Evolutionary conservation across 352 stramenopile genomes (phyloP).

Genomic region (Phytophthora pini): DNA sequence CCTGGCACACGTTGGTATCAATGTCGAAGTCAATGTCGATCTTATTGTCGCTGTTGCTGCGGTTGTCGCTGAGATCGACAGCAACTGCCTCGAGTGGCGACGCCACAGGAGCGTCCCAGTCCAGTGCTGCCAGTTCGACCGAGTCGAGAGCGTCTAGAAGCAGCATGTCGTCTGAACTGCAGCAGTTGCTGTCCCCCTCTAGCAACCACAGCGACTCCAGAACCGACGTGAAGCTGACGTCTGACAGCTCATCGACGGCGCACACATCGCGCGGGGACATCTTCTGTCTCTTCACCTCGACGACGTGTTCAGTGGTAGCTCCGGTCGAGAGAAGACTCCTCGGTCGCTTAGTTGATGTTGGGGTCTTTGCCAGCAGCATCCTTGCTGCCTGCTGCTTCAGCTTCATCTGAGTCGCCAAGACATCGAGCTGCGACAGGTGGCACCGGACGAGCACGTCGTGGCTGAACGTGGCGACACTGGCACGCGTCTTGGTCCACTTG

Average conservation of each 20-base stretch:
- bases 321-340: neutral
- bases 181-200: neutral
- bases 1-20: too few relatives aligned
- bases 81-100: too few relatives aligned
- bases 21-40: too few relatives aligned
- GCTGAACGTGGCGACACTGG: slow-evolving; percentile 68
- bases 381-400: slow-evolving; percentile 1
- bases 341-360: slow-evolving; percentile 14
- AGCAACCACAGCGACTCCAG: neutral
- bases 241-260: slow-evolving; percentile 6
- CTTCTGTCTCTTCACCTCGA: slow-evolving; percentile 19
- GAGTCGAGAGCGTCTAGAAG: slow-evolving; percentile 14
- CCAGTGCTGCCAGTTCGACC: slow-evolving; percentile 23
- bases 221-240: neutral
- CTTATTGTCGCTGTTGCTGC: too few relatives aligned
- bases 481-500: slow-evolving; percentile 81
- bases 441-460: slow-evolving; percentile 64
- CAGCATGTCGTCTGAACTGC: slow-evolving; percentile 7
- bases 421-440: slow-evolving; percentile 29
- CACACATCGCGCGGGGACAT: slow-evolving; percentile 25
- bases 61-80: too few relatives aligned
- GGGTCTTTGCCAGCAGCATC: neutral
- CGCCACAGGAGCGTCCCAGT: too few relatives aligned
- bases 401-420: slow-evolving; percentile 19
- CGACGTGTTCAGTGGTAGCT: neutral